Base-by-base conservation (phyloP, 108 stramenopile species). In the Nitzschia inconspicua region DNA sequence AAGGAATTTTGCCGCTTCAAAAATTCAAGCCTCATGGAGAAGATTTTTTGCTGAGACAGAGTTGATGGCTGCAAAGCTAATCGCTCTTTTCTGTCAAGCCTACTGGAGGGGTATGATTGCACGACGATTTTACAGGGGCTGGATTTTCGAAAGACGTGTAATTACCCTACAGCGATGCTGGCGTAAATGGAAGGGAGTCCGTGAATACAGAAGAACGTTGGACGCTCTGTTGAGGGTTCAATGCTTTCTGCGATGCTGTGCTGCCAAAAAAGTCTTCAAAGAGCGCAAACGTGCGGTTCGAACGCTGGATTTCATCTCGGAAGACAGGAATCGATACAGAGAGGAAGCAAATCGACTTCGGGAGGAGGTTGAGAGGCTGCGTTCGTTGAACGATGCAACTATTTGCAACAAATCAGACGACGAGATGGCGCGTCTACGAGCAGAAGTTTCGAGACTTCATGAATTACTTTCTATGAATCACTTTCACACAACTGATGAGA, bases 31-130 rank as follows among this genome's bases (percentile, higher is more conserved):
- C 16, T 49, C 61, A 8, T 79, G 68, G 61, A 49, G 77, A 27
- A 47, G 53, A 16, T 73, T 67, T 29, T 26, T 54, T n/a, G 77
- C 77, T 5, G 49, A 77, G 30, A 57, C 48, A 9, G 30, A 32
- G 27, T 65, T 79, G 14, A 48, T 60, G 22, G 75, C 78, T 27
- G 68, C 63, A 7, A 36, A 72, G 23, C 68, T 68, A 24, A 66
- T 88, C 14, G 47, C 83, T 10, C 43, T 64, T 8, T 84, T 76
- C 61, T 73, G 82, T 29, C 89, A 91, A 57, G 53, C 80, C 13
- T 62, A 65, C 37, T 60, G 53, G 44, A 61, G 81, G 14, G 81
- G 81, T 3, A 55, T 52, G 9, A 51, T 73, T n/a, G 75, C 77
- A 7, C 35, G 81, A 34, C 42, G 65, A 31, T 32, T 68, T 4